These are phyloP conservation scores for Pseudogymnoascus verrucosus DNA, from an alignment of 2,329 filamentous ascomycete genomes.

Conservation along the genomic window DNA sequence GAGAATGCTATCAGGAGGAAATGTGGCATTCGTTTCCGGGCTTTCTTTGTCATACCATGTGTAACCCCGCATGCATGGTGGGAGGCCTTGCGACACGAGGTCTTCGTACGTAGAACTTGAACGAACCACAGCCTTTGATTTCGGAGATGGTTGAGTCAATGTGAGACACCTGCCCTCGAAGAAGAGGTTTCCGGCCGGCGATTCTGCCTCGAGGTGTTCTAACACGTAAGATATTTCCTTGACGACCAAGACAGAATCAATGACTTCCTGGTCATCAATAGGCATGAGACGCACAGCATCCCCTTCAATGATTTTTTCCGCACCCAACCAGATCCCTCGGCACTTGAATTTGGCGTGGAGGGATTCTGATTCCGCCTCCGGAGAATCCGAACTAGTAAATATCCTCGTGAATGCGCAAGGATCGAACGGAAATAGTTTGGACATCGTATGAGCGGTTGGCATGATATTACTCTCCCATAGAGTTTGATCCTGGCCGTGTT, in stretches of 20 bases:
- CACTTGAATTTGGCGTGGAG: conserved; percentile 1
- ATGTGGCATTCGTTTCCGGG: neutral
- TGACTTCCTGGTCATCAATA: neutral
- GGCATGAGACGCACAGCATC: conserved; percentile 6
- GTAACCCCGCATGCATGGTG: neutral
- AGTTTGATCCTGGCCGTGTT: neutral
- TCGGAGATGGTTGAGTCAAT: neutral
- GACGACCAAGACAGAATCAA: neutral
- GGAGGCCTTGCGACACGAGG: neutral
- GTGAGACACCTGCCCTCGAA: conserved; percentile 2
- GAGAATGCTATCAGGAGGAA: neutral
- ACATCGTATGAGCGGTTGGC: neutral
- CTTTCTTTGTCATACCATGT: conserved; percentile 3
- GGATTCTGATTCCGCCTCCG: neutral
- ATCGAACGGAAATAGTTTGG: neutral
- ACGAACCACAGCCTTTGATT: conserved; percentile 1
- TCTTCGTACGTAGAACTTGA: neutral
- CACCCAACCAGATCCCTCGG: conserved; percentile 1
- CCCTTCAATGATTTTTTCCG: conserved; percentile 8
- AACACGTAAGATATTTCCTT: neutral
- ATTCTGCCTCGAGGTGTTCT: neutral
- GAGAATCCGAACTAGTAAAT: neutral
- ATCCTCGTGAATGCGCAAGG: neutral
- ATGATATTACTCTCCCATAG: neutral
- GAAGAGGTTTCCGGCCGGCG: neutral